Base-by-base conservation (phyloP, 805 yeast genomes). In the Yamadazyma tumulicola region DNA sequence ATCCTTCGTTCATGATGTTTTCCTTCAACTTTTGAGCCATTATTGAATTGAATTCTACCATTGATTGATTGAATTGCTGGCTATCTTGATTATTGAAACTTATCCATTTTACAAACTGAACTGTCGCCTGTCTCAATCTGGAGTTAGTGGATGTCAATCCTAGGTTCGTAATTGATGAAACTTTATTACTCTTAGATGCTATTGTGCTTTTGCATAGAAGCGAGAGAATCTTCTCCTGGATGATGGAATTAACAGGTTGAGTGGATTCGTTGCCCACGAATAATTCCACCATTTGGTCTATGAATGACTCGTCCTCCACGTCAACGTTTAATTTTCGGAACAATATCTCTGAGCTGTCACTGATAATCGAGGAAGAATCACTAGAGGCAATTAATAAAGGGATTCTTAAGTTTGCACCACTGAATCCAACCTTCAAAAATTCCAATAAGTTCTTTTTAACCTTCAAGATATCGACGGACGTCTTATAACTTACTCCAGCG, bases 71-170 rank as follows among this genome's bases (percentile, higher is more conserved):
- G n/a, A n/a, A n/a, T n/a, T n/a, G n/a, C 8, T 12, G 8, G 8
- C 38, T 50, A 7, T 37, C 37, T 28, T 48, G 28, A 24, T 22
- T 40, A 19, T 43, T 38, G 7, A 25, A 31, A 23, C 74, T 60
- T 4, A 78, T 74, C 75, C 85, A 81, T 41, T 77, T 75, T 14
- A 85, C 72, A 49, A 85, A 82, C 26, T 70, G 67, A 3, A 86
- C 67, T 0, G 86, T 70, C 0, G 77, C 53, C 14, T 76, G 75
- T 43, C 77, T 77, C 35, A 82, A 55, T 41, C 66, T 75, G 4
- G 62, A 46, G 42, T 68, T 70, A 3, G 73, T 67, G 0, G 88
- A 75, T 19, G 67, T 56, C 25, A 88, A 60, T 1, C 93, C 95
- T 11, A 72, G 55, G 1, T 77, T 67, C 2, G 81, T 66, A 13